phyloP scores from a whole-genome alignment of 106 monocot species.

The Acanthochlamys bracteata region DNA sequence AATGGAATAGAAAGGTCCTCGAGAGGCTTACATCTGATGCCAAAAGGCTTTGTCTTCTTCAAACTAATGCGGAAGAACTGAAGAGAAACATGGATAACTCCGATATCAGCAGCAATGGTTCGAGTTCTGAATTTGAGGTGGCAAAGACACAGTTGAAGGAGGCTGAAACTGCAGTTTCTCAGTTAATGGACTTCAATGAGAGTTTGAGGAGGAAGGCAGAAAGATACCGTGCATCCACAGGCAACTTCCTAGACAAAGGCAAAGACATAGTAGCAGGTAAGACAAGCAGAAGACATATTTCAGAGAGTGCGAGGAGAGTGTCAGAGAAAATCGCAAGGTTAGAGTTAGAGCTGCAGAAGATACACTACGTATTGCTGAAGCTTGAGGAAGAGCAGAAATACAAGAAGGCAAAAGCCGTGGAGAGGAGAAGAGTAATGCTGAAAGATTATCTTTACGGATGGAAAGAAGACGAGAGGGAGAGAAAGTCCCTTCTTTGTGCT shows the following conservation, averaged over 20 bases:
- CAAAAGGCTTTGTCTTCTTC: slow-evolving; percentile 35
- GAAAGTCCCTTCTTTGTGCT: slow-evolving; percentile 32
- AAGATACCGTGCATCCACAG: slow-evolving; percentile 12
- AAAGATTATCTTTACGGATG: slow-evolving; percentile 55
- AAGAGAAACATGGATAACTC: slow-evolving; percentile 30
- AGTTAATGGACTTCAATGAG: slow-evolving; percentile 37
- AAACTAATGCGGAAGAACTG: slow-evolving; percentile 30
- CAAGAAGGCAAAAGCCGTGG: slow-evolving; percentile 21
- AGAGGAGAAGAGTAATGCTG: slow-evolving; percentile 31
- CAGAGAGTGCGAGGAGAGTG: slow-evolving; percentile 19
- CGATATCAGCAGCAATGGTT: slow-evolving; percentile 12
- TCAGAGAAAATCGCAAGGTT: slow-evolving; percentile 47
- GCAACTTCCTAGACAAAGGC: not conserved
- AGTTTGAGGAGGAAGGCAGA: slow-evolving; percentile 35
- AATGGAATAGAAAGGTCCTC: slow-evolving; percentile 21
- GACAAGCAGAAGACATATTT: slow-evolving; percentile 23
- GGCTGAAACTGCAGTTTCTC: slow-evolving; percentile 23
- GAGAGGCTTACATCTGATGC: slow-evolving; percentile 45
- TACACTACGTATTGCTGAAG: slow-evolving; percentile 40
- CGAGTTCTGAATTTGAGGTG: slow-evolving; percentile 25
- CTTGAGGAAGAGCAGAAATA: slow-evolving; percentile 38
- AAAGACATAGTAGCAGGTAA: slow-evolving; percentile 8
- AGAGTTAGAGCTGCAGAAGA: slow-evolving; percentile 54
- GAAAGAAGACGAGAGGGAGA: slow-evolving; percentile 17
- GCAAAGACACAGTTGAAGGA: slow-evolving; percentile 32